Percentiles rank a stretch among this genome's conserved stretches.
Conservation (phyloP, 169 alveolate species). For the Cryptosporidium sp. region DNA sequence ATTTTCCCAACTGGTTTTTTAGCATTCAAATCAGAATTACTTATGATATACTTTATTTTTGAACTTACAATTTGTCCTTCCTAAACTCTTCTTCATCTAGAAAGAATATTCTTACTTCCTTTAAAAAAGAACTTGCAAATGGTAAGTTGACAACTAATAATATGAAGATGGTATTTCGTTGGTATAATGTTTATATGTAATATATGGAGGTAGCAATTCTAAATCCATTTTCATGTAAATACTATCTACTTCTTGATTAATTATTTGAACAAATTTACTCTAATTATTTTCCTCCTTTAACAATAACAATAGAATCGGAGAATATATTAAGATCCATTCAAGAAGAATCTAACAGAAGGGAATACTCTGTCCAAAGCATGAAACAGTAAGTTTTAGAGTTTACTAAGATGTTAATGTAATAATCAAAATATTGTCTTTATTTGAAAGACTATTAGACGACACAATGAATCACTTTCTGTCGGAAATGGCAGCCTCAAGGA, state of each 20-base stretch:
- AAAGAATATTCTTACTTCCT: not conserved
- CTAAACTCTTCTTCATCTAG: not conserved
- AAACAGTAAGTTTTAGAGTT: constrained; percentile 47
- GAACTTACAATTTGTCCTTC: not conserved
- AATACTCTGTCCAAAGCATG: constrained; percentile 14
- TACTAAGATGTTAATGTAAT: too few species aligned
- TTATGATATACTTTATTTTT: too few species aligned
- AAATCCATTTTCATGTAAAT: not conserved
- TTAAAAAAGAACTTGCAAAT: not conserved
- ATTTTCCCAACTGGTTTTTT: too few species aligned
- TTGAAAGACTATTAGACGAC: constrained; percentile 18
- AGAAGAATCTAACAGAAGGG: constrained; percentile 40
- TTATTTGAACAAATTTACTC: not conserved
- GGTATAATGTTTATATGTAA: too few species aligned
- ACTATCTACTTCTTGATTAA: not conserved
- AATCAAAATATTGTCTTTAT: too few species aligned
- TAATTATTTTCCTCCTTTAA: not conserved
- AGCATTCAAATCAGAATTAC: not conserved
- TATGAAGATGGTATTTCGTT: not conserved
- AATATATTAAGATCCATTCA: not conserved
- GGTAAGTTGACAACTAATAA: constrained; percentile 17
- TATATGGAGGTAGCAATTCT: too few species aligned
- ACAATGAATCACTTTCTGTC: constrained; percentile 33
- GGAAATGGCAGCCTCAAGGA: constrained; percentile 22
- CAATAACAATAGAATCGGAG: not conserved